Evolutionary conservation across 2,329 filamentous ascomycete genomes (phyloP), one percentile per base, ranked within the genome.

Genomic region (Colletotrichum neosansevieriae): DNA sequence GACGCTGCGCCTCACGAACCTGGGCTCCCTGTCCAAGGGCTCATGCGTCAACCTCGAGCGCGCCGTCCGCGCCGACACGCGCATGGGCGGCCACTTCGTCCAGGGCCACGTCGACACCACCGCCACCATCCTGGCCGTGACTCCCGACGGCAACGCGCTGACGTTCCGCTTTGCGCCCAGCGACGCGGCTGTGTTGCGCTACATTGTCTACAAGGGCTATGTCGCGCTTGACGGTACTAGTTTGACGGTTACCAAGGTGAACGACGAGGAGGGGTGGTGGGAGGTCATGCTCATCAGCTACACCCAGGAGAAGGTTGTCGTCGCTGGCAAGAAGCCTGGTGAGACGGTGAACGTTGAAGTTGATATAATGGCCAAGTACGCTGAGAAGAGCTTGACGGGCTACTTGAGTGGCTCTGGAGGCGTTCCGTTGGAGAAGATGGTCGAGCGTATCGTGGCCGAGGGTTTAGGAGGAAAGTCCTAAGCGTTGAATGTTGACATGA

Each of bases 271-370:
- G 72, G 90, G 91, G 47, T 97, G 94, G 79, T 98, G 91, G 88
- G 96, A 98, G 86, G 92, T 99, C 57, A 99, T 99, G 96, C 85
- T 99, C 70, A 98, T 99, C 78, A 88, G 92, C 9, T 99, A 99
- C 80, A 98, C 96, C 11, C 96, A 98, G 83, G 93, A 95, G 80
- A 92, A 92, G 79, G 91, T 99, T 15, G 91, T 97, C 15, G 89
- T 94, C 71, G 93, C 92, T 2, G 84, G 83, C 59, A 98, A 98
- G 87, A 84, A 87, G 79, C 81, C 86, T 34, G 94, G 94, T 2
- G 93, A 97, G 6, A 87, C 90, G 57, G 93, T 97, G 70, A 98
- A 98, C 76, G 88, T 98, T 40, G 94, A 98, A 84, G 95, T 97
- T 61, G 94, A 98, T 77, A 93, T 97, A 83, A 86, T 91, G 82